A percentile compares a stretch with the other conserved stretches of the same genome.
Conservation (phyloP, 768 basidiomycete genomes). For the Jaapia argillacea region DNA sequence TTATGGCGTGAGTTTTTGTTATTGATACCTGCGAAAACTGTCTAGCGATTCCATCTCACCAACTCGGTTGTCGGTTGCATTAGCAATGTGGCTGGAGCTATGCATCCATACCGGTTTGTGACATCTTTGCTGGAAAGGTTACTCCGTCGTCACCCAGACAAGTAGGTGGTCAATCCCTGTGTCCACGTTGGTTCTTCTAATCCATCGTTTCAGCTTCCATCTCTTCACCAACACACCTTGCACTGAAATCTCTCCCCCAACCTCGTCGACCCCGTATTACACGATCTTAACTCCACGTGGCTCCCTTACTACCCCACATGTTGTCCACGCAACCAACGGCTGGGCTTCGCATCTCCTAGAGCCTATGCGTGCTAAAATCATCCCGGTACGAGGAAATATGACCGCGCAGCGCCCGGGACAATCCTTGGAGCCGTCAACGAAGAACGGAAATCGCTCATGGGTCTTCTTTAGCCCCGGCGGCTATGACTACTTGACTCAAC, state of each 20-base stretch:
- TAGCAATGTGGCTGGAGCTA: conserved; percentile 43
- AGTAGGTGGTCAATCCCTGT: conserved; percentile 22
- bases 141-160: conserved; percentile 35
- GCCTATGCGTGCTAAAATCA: conserved; percentile 48
- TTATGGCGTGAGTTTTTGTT: too few relatives aligned
- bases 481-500: conserved; percentile 66
- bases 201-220: conserved; percentile 32
- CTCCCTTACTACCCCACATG: conserved; percentile 40
- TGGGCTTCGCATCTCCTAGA: conserved; percentile 68
- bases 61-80: conserved; percentile 38
- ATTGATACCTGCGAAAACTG: too few relatives aligned
- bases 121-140: conserved; percentile 48
- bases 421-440: conserved; percentile 15
- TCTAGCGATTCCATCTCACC: conserved; percentile 46
- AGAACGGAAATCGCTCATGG: conserved; percentile 40
- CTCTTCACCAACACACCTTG: conserved; percentile 55
- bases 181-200: not conserved
- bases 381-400: conserved; percentile 53
- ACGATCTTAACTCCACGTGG: conserved; percentile 56
- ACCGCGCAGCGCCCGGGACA: conserved; percentile 51
- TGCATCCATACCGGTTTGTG: conserved; percentile 64
- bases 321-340: conserved; percentile 82
- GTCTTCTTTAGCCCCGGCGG: conserved; percentile 41
- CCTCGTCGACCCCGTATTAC: conserved; percentile 26
- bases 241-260: conserved; percentile 33